phyloP scores from a whole-genome alignment of 805 yeast genomes.

The Priceomyces haplophilus region DNA sequence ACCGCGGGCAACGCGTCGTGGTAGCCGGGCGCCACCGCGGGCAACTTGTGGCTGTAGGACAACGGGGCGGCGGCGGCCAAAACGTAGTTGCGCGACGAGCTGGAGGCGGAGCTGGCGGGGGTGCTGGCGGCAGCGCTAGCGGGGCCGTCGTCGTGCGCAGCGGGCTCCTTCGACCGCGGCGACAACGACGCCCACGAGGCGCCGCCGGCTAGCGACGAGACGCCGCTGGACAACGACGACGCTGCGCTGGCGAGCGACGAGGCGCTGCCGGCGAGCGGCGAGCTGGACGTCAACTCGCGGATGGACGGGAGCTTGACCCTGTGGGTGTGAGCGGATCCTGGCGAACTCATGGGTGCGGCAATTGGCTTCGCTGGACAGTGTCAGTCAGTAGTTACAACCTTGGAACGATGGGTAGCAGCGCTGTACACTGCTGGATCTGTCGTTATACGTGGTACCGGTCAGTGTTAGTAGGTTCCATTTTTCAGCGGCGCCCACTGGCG shows the following conservation, averaged over 20 bases:
- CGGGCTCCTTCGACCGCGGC: background rate
- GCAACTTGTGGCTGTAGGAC: slow-evolving; percentile 6
- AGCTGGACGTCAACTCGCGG: slow-evolving; percentile 20
- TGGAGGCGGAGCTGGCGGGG: background rate
- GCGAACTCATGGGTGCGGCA: background rate
- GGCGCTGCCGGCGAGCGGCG: slow-evolving; percentile 3
- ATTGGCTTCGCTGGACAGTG: background rate
- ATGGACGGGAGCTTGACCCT: slow-evolving; percentile 26
- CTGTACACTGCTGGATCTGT: too few relatives aligned
- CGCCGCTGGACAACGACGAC: too few relatives aligned
- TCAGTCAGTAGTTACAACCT: background rate
- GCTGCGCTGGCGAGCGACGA: too few relatives aligned
- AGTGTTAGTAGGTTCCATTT: too few relatives aligned
- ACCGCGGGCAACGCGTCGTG: slow-evolving; percentile 5
- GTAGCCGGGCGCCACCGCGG: slow-evolving; percentile 10
- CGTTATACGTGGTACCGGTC: too few relatives aligned
- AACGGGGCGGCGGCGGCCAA: background rate
- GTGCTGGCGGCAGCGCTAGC: background rate
- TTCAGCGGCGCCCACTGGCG: too few relatives aligned
- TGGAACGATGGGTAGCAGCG: background rate
- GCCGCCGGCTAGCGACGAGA: background rate
- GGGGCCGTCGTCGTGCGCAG: background rate
- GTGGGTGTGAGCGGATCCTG: slow-evolving; percentile 4
- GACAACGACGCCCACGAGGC: background rate
- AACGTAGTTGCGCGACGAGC: slow-evolving; percentile 3